Conservation (phyloP, 345 rosid species). For the Sonneratia alba region DNA sequence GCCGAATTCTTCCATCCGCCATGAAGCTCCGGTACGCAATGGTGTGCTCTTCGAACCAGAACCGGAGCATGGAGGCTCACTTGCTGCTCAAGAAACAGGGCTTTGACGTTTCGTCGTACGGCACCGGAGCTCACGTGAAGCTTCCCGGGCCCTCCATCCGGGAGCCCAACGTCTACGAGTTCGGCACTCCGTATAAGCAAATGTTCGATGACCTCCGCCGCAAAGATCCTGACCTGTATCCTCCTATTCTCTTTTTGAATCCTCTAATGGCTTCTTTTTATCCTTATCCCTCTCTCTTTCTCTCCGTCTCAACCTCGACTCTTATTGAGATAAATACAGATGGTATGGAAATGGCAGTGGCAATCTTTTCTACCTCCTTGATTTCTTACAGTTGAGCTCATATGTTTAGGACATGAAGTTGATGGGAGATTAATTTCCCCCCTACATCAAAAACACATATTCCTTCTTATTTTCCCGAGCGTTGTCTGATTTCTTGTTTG, state of each 20-base stretch:
- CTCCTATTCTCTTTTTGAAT: not conserved
- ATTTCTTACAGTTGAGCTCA: not conserved
- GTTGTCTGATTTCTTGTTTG: not conserved
- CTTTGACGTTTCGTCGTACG: conserved; percentile 90
- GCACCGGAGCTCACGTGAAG: conserved; percentile 85
- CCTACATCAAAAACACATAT: not conserved
- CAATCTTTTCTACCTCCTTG: not conserved
- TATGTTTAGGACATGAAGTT: not conserved
- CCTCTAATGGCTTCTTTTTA: not conserved
- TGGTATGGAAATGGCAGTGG: too few relatives aligned
- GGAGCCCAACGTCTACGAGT: conserved; percentile 89
- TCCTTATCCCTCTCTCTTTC: not conserved
- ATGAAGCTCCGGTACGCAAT: conserved; percentile 81
- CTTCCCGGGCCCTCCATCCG: conserved; percentile 83
- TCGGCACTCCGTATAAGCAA: conserved; percentile 90
- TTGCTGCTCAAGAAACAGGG: conserved; percentile 68
- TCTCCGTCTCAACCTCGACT: too few relatives aligned
- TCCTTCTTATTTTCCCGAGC: not conserved
- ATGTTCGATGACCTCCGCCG: conserved; percentile 96
- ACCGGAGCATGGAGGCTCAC: conserved; percentile 59
- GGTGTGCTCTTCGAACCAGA: conserved; percentile 33
- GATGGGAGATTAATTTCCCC: not conserved
- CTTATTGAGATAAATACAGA: too few relatives aligned
- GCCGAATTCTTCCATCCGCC: conserved; percentile 4
- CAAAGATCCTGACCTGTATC: conserved; percentile 93